Percentiles rank a stretch among this genome's conserved stretches.
Evolutionary conservation across 2,329 filamentous ascomycete genomes (phyloP).

Genomic region (Aspergillus chevalieri): DNA sequence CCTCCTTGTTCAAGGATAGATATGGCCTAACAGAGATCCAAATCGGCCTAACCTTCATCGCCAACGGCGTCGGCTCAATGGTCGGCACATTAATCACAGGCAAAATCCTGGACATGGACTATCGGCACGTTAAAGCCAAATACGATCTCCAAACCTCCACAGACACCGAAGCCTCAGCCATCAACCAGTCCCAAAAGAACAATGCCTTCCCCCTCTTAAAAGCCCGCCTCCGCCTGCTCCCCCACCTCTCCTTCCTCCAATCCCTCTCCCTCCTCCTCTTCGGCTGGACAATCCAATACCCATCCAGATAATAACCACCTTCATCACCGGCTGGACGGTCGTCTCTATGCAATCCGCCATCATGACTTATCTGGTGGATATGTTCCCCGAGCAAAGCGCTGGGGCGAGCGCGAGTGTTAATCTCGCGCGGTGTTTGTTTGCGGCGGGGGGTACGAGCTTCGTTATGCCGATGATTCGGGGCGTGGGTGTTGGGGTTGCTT

Average conservation of each 20-base stretch:
- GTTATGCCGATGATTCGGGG: slow-evolving; percentile 46
- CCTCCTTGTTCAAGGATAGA: slow-evolving; percentile 40
- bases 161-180: slow-evolving; percentile 13
- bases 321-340: slow-evolving; percentile 49
- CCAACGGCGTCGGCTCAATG: slow-evolving; percentile 52
- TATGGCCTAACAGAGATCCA: slow-evolving; percentile 43
- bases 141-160: no score
- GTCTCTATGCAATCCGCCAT: slow-evolving; percentile 46
- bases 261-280: slow-evolving; percentile 42
- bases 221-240: slow-evolving; percentile 47
- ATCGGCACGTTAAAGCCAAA: slow-evolving; percentile 30
- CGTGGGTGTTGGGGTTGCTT: slow-evolving; percentile 43
- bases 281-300: slow-evolving; percentile 49
- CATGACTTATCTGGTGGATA: slow-evolving; percentile 50
- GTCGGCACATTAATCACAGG: slow-evolving; percentile 49
- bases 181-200: slow-evolving; percentile 10
- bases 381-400: slow-evolving; percentile 46
- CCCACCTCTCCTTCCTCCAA: slow-evolving; percentile 38
- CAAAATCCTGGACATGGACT: slow-evolving; percentile 50
- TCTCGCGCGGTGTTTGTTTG: slow-evolving; percentile 48
- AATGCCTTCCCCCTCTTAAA: slow-evolving; percentile 44
- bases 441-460: slow-evolving; percentile 47
- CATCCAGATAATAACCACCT: slow-evolving; percentile 41
- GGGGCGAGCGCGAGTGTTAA: slow-evolving; percentile 51
- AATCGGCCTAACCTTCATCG: slow-evolving; percentile 49